Evolutionary conservation across 2,329 filamentous ascomycete species (phyloP).

Genomic region (Paramyrothecium sp.): DNA sequence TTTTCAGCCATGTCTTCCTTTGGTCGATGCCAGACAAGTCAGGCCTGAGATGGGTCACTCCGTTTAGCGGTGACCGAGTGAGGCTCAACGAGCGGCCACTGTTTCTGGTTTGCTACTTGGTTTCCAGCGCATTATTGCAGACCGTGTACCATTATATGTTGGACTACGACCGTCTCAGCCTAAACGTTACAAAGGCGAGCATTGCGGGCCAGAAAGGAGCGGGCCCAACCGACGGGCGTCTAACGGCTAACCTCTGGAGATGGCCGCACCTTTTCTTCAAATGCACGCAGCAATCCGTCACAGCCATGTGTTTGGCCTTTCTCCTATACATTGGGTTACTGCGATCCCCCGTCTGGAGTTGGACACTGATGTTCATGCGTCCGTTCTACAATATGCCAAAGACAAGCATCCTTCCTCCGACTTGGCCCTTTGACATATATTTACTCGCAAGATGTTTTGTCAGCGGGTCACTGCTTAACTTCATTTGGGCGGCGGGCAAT

Average conservation of each 20-base stretch:
- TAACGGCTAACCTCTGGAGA: conserved; percentile 33
- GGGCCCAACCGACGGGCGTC: conserved; percentile 20
- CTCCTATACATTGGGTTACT: conserved; percentile 63
- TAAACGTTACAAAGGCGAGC: conserved; percentile 19
- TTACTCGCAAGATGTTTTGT: conserved; percentile 55
- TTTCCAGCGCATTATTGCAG: conserved; percentile 68
- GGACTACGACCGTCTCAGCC: conserved; percentile 68
- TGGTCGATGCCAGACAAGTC: conserved; percentile 61
- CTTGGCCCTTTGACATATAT: conserved; percentile 55
- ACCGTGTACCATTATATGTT: conserved; percentile 66
- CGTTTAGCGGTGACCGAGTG: conserved; percentile 68
- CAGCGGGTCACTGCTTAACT: conserved; percentile 64
- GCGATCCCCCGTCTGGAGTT: conserved; percentile 64
- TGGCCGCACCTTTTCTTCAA: conserved; percentile 37
- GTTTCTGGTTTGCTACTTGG: conserved; percentile 71
- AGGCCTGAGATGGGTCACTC: conserved; percentile 72
- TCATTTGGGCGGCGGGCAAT: conserved; percentile 78
- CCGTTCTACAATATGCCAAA: conserved; percentile 74
- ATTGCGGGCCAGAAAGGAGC: conserved; percentile 18
- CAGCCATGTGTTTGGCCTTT: conserved; percentile 43
- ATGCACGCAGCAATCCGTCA: conserved; percentile 37
- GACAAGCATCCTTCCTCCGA: conserved; percentile 60
- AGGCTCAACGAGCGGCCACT: conserved; percentile 84
- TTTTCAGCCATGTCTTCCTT: conserved; percentile 80
- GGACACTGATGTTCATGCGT: conserved; percentile 68